phyloP scores from a whole-genome alignment of 2,329 filamentous ascomycete species.

The Cytospora paraplurivora region DNA sequence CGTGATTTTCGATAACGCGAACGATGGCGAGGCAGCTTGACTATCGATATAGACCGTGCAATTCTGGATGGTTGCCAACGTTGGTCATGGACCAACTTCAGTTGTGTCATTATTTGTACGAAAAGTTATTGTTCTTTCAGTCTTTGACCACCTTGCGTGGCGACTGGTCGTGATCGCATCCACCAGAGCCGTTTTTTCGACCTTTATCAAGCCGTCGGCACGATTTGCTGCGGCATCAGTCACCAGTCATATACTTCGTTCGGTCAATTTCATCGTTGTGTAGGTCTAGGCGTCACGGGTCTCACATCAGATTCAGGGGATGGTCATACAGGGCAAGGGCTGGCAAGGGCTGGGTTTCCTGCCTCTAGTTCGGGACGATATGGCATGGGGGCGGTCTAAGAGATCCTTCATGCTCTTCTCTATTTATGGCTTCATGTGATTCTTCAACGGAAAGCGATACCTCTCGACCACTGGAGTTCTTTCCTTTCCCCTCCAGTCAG shows the following conservation, averaged over 20 bases:
- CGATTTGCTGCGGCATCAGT: neutral
- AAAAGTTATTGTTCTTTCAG: neutral
- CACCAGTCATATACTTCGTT: neutral
- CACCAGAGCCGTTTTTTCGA: neutral
- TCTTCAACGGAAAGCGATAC: slow-evolving; percentile 22
- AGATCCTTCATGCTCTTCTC: neutral
- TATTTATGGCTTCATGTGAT: neutral
- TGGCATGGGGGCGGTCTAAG: slow-evolving; percentile 6
- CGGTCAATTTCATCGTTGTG: slow-evolving; percentile 1
- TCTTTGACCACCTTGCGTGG: neutral
- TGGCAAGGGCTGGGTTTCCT: neutral
- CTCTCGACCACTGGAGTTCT: neutral
- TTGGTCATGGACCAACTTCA: neutral
- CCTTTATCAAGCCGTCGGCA: neutral
- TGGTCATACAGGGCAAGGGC: neutral
- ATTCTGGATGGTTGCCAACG: neutral
- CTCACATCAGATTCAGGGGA: slow-evolving; percentile 14
- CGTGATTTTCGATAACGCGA: neutral
- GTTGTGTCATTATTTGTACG: neutral
- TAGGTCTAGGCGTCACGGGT: slow-evolving; percentile 19
- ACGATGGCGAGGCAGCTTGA: neutral
- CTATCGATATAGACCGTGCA: neutral
- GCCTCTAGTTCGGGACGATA: neutral
- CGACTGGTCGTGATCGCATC: neutral
- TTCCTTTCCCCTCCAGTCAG: neutral